These are phyloP conservation scores for Psilocybe mexicana DNA, from an alignment of 1,284 basidiomycete genomes.

Conservation along the genomic window DNA sequence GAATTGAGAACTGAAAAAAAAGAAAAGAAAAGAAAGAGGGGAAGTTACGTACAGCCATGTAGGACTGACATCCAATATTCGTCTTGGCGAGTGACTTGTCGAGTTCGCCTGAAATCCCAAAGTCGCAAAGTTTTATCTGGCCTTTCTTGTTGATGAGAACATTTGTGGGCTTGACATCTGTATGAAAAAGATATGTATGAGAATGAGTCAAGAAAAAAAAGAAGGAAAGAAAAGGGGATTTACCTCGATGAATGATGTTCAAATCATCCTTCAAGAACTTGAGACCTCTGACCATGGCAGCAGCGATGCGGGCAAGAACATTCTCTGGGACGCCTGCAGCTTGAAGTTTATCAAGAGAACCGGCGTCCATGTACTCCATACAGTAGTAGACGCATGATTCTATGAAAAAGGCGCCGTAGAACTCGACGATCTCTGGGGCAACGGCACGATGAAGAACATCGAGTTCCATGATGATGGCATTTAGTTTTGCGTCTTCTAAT, in stretches of 20 bases:
- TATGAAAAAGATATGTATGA: not conserved
- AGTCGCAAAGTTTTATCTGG: constrained; percentile 94
- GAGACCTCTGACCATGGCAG: constrained; percentile 86
- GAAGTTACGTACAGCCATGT: constrained; percentile 84
- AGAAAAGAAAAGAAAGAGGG: constrained; percentile 5
- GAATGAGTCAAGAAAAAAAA: not conserved
- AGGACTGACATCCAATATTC: constrained; percentile 97
- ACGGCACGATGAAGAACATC: constrained; percentile 95
- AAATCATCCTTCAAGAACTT: constrained; percentile 96
- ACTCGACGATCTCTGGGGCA: constrained; percentile 93
- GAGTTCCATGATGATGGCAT: constrained; percentile 98
- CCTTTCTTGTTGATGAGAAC: constrained; percentile 90
- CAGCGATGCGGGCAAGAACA: constrained; percentile 84
- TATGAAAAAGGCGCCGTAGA: constrained; percentile 98
- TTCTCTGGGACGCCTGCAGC: constrained; percentile 76
- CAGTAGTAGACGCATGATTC: constrained; percentile 99
- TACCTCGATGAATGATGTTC: constrained; percentile 95
- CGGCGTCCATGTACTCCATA: constrained; percentile 99
- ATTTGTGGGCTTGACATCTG: constrained; percentile 97
- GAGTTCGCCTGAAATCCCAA: constrained; percentile 96
- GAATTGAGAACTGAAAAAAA: constrained; percentile 2
- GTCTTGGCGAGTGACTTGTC: constrained; percentile 97
- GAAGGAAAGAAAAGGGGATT: constrained; percentile 22
- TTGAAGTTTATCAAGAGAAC: constrained; percentile 85
- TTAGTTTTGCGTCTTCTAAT: constrained; percentile 91